Percentiles rank a stretch among this genome's conserved stretches.
Conservation (phyloP, 495 filamentous ascomycete genomes). For the Aspergillus carlsbadensis region DNA sequence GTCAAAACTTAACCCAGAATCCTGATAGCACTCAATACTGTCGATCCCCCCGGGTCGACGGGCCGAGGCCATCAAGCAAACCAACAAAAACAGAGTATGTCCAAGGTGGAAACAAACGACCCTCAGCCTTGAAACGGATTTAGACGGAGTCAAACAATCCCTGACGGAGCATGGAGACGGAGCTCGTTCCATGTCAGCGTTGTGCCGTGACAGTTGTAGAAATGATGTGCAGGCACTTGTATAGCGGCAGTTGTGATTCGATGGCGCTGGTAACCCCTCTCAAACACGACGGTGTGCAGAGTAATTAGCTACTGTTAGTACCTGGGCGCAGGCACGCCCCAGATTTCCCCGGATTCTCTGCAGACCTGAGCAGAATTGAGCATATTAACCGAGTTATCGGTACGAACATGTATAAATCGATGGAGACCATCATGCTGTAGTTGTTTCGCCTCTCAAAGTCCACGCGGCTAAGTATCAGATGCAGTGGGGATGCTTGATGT, state of each 20-base stretch:
- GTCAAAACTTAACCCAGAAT: background rate
- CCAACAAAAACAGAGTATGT: background rate
- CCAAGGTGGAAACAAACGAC: background rate
- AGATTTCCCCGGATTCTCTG: background rate
- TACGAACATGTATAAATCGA: no score
- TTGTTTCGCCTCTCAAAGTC: no score
- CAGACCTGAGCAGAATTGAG: no score
- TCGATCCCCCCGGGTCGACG: constrained; percentile 15
- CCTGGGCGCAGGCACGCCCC: background rate
- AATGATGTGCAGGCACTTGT: constrained; percentile 19
- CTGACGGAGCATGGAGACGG: constrained; percentile 3
- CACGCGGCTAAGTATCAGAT: no score
- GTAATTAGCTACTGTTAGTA: background rate
- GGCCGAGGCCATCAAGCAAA: constrained; percentile 11
- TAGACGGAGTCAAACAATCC: background rate
- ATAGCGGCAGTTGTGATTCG: constrained; percentile 14
- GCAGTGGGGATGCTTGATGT: background rate
- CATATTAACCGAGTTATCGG: no score
- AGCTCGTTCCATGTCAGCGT: constrained; percentile 10
- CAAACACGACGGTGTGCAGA: background rate
- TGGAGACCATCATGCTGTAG: no score
- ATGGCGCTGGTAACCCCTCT: background rate
- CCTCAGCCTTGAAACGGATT: constrained; percentile 7
- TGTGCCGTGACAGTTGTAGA: constrained; percentile 19
- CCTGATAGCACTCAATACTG: background rate